Conservation (phyloP, 495 filamentous ascomycete genomes). For the Hyphodiscus hymeniophilus region DNA sequence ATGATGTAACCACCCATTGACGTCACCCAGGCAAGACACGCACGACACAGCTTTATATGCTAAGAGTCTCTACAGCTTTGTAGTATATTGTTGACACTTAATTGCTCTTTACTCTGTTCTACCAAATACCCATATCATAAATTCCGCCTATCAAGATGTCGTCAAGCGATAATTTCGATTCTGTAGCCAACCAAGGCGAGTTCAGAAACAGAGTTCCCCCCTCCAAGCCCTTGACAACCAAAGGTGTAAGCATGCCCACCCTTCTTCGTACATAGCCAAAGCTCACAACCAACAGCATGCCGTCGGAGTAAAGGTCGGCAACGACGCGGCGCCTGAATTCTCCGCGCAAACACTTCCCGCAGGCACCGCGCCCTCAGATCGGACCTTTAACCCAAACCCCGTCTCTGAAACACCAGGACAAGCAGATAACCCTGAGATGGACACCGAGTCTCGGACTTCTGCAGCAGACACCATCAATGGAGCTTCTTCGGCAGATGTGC, state of each 20-base stretch:
- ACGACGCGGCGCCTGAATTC: slow-evolving; percentile 57
- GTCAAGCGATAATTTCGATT: slow-evolving; percentile 41
- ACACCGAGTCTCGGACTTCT: slow-evolving; percentile 32
- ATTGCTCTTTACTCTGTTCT: too few relatives aligned
- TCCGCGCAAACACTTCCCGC: slow-evolving; percentile 48
- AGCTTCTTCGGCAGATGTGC: slow-evolving; percentile 52
- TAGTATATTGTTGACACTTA: too few relatives aligned
- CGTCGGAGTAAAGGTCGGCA: slow-evolving; percentile 51
- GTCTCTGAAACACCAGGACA: slow-evolving; percentile 31
- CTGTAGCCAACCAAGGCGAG: slow-evolving; percentile 46
- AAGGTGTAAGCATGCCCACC: slow-evolving; percentile 54
- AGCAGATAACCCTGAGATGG: slow-evolving; percentile 35
- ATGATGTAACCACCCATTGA: too few relatives aligned
- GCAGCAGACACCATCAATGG: slow-evolving; percentile 52
- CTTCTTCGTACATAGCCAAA: too few relatives aligned
- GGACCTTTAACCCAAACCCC: slow-evolving; percentile 52
- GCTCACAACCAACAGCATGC: slow-evolving; percentile 41
- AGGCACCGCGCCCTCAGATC: slow-evolving; percentile 55
- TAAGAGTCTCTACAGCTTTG: too few relatives aligned
- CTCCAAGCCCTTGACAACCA: slow-evolving; percentile 42
- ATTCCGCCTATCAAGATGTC: slow-evolving; percentile 48
- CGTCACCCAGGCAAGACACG: too few relatives aligned
- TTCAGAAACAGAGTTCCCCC: slow-evolving; percentile 44
- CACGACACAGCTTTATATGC: too few relatives aligned
- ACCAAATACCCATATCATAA: too few relatives aligned